Base-by-base conservation (phyloP, 129 eudicot species). In the Artemisia tridentata region DNA sequence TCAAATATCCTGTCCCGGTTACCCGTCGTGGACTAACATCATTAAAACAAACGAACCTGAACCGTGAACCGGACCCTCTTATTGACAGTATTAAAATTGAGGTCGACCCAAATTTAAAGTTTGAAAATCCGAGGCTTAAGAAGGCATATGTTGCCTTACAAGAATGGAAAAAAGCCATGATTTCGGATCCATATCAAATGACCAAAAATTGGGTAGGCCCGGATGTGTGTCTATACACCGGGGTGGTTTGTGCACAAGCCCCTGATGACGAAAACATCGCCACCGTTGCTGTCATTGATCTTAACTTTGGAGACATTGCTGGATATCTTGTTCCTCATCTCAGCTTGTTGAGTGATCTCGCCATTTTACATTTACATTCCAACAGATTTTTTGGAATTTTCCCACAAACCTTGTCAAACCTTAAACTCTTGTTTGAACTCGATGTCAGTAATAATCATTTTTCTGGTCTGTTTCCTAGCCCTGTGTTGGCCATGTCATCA, bases 361-460 rank as follows among this genome's bases (percentile, higher is more conserved):
- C 84, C 25, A 73, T 89, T 41, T 66, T 93, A 45, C 98, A 93
- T 61, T 63, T 93, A 4, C 88, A 89, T 72, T 80, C 87, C n/a
- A 93, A 93, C 71, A 59, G 98, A 46, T 89, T 93, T 53, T 89
- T 83, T 68, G 98, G 98, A 2, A 70, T 87, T 21, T 11, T 93
- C 7, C 98, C 98, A 0, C 60, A 85, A 48, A 80, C 80, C 34
- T 70, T 93, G 27, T 27, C 75, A 3, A 84, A 55, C 43, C 82
- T 85, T 5, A 53, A 14, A n/a, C 66, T 83, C 6, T 19, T 93
- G 52, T 61, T 60, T 41, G 98, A 93, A 83, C 76, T 93, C 11
- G 98, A 93, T 72, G 46, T 89, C 15, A 93, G 97, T 80, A 86
- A 85, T 79, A 93, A 93, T 47, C 92, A 90, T 1, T 89, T 87